phyloP scores from a whole-genome alignment of 2,329 filamentous ascomycete species.

The Calonectria pseudoturangicola region DNA sequence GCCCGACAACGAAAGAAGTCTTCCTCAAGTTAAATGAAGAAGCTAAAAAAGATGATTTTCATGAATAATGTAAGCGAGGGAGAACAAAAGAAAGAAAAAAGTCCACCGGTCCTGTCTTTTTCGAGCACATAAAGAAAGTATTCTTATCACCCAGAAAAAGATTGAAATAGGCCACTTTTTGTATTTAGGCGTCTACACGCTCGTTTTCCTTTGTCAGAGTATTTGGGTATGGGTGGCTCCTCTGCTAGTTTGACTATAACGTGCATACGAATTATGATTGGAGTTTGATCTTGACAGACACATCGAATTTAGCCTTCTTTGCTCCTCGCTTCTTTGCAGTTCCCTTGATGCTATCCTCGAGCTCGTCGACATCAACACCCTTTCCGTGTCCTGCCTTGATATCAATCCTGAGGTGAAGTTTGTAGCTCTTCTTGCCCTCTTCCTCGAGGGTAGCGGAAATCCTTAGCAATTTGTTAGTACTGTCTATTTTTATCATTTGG shows the following conservation, averaged over 20 bases:
- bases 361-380: slow-evolving; percentile 58
- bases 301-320: slow-evolving; percentile 58
- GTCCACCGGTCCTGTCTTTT: slow-evolving; percentile 47
- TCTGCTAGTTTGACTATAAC: slow-evolving; percentile 42
- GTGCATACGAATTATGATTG: slow-evolving; percentile 48
- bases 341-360: slow-evolving; percentile 59
- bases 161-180: slow-evolving; percentile 35
- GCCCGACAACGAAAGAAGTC: slow-evolving; percentile 57
- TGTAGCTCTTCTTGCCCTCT: slow-evolving; percentile 59
- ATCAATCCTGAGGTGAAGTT: slow-evolving; percentile 60
- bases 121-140: slow-evolving; percentile 27
- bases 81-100: slow-evolving; percentile 29
- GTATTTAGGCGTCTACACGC: slow-evolving; percentile 46
- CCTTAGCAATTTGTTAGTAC: slow-evolving; percentile 45
- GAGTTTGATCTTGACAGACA: slow-evolving; percentile 56
- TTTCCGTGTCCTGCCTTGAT: slow-evolving; percentile 55
- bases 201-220: slow-evolving; percentile 41
- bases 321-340: slow-evolving; percentile 58
- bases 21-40: slow-evolving; percentile 53
- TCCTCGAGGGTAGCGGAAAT: slow-evolving; percentile 54
- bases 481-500: not conserved
- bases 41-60: slow-evolving; percentile 54
- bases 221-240: slow-evolving; percentile 38
- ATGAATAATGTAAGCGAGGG: slow-evolving; percentile 41
- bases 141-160: slow-evolving; percentile 31